Base-by-base conservation (phyloP, 441 rosid genomes). In the Populus hybrid region DNA sequence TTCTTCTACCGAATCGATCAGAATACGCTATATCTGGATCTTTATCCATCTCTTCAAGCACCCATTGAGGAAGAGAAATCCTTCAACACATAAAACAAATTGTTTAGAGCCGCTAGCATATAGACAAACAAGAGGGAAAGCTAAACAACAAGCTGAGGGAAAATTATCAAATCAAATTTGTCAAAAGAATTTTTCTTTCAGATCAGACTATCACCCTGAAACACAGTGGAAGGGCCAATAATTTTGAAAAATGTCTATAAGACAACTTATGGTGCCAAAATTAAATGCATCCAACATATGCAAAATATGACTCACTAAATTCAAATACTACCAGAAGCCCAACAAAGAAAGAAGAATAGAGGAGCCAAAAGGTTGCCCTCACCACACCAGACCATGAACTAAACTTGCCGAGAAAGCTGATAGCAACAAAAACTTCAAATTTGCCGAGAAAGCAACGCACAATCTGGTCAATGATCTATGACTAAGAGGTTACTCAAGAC, bases 51-150 rank as follows among this genome's bases (percentile, higher is more conserved):
- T 86, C 86, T 71, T 78, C 76, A 34, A 83, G 84, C 73, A 88
- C 89, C 91, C 89, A 88, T 24, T 28, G 59, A 26, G 89, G 89
- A 64, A 88, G 87, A 78, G 91, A 79, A 74, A 88, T 79, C 88
- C 91, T 88, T 82, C 64, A 80, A 79, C 10, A 76, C 59, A 75
- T 46, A 77, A 69, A 76, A 73, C 32, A 71, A 72, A 69, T 67
- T 63, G 10, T 69, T 82, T 61, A 59, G 71, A 30, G 67, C 70
- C 67, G 46, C 40, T 18, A 42, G 46, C 34, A 80, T 34, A 79
- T 64, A 66, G n/a, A 59, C 73, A 16, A 63, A n/a, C 26, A 63
- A 63, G 67, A 10, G 3, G 53, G 53, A 12, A 42, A 63, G 67
- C 67, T 6, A 63, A 57, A 4, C 3, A n/a, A 32, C 5, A 32